Percentiles rank a stretch among this genome's conserved stretches.
Conservation (phyloP, 306 rosid genomes). For the Mimosa bimucronata region DNA sequence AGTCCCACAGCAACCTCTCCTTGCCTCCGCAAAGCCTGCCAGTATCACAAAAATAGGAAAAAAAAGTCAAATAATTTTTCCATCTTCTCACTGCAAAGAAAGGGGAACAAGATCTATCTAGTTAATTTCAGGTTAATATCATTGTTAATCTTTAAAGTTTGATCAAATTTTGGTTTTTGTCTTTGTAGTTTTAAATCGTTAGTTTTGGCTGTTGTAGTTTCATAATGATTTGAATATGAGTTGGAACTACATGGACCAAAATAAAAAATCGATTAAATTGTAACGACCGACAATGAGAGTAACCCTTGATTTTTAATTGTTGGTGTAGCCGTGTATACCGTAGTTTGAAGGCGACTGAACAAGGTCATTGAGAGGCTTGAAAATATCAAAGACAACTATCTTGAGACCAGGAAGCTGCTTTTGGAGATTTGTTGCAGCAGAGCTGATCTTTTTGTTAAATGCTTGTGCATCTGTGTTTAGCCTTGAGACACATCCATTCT, state of each 20-base stretch:
- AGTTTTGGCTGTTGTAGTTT: no score
- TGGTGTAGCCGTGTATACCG: conserved; percentile 50
- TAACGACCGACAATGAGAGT: no score
- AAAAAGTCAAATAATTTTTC: not conserved
- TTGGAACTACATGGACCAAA: no score
- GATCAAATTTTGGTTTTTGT: no score
- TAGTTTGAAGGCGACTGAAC: conserved; percentile 71
- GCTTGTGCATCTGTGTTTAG: conserved; percentile 74
- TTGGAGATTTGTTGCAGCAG: conserved; percentile 65
- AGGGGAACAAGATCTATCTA: not conserved
- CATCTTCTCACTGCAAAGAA: conserved; percentile 4
- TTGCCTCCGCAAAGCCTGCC: conserved; percentile 76
- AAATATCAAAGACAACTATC: conserved; percentile 80
- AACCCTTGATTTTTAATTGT: not conserved
- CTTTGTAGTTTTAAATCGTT: no score
- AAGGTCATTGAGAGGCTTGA: conserved; percentile 72
- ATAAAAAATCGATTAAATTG: no score
- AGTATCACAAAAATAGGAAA: not conserved
- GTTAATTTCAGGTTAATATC: not conserved
- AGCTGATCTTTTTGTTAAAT: conserved; percentile 74
- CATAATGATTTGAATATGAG: no score
- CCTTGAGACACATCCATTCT: conserved; percentile 70
- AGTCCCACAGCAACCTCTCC: conserved; percentile 95
- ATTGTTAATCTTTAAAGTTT: no score
- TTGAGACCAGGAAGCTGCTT: conserved; percentile 79